Base-by-base conservation (phyloP, 345 rosid species). In the Salix dunnii region DNA sequence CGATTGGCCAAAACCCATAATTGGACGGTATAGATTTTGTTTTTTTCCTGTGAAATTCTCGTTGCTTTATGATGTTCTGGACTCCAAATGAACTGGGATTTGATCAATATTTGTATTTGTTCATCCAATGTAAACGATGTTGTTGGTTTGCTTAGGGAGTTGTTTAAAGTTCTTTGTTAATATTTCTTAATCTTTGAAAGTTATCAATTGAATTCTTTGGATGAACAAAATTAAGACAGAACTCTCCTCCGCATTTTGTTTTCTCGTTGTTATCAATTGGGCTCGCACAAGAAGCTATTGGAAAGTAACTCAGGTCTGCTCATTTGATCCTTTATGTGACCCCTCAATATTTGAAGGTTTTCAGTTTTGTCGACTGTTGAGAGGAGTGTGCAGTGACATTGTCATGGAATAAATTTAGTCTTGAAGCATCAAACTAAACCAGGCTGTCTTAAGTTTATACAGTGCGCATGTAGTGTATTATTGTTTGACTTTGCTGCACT, bases 1-100 rank as follows among this genome's bases (percentile, higher is more conserved):
- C 84, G 98, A 58, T 82, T 94, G 84, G 88, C 90, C 61, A 94
- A 94, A 81, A 94, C 98, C 46, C 91, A 88, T 67, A 94, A 92
- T 74, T 94, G 98, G 98, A 94, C 97, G 90, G 96, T 91, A 87
- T 58, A n/a, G 16, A 58, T 58, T n/a, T 20, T 36, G 4, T 36
- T 43, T 12, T 0, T 3, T 53, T n/a, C n/a, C 36, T 23, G 18
- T 35, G 28, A 5, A n/a, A 43, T 51, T 76, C 58, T 25, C 2
- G 25, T 42, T 42, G 46, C 2, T 42, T 42, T 11, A 42, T 16
- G 11, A 8, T 12, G 27, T 67, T 27, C 67, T n/a, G 4, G 18
- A n/a, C 11, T 46, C 51, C 1, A 46, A 46, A 14, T 58, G 63
- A 58, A 58, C 10, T 10, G 63, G 6, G 28, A 27, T 58, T 55